phyloP scores from a whole-genome alignment of 495 filamentous ascomycete genomes.

The Aspergillus steynii region DNA sequence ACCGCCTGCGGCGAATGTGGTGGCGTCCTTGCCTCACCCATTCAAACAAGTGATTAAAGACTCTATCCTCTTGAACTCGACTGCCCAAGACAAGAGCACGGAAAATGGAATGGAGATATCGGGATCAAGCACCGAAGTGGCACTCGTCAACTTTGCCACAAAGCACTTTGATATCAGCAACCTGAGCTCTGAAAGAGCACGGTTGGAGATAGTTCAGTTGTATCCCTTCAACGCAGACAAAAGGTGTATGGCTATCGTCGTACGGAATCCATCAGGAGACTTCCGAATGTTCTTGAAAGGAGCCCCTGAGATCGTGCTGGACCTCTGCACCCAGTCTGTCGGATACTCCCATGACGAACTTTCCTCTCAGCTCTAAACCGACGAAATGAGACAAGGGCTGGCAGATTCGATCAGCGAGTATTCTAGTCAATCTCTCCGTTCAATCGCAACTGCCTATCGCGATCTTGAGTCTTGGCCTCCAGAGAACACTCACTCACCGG shows the following conservation, averaged over 20 bases:
- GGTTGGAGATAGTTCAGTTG: not conserved
- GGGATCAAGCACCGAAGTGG: no score
- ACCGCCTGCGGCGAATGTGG: no score
- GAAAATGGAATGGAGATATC: no score
- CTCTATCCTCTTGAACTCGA: no score
- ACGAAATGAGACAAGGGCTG: not conserved
- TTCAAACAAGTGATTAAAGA: no score
- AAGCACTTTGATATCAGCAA: not conserved
- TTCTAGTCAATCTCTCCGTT: no score
- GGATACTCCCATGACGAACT: not conserved
- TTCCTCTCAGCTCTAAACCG: not conserved
- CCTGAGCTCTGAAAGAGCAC: not conserved
- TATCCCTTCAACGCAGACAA: not conserved
- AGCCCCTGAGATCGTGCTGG: not conserved
- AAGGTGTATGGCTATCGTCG: not conserved
- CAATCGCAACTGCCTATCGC: not conserved
- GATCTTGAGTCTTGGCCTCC: not conserved
- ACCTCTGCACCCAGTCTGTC: not conserved
- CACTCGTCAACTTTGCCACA: not conserved
- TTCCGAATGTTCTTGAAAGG: not conserved
- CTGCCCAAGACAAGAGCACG: no score
- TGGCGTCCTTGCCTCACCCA: no score
- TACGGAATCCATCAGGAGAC: not conserved
- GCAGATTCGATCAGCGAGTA: not conserved
- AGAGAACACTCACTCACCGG: not conserved